Evolutionary conservation across 768 basidiomycete species (phyloP).

Genomic region (Phanerochaete carnosa): DNA sequence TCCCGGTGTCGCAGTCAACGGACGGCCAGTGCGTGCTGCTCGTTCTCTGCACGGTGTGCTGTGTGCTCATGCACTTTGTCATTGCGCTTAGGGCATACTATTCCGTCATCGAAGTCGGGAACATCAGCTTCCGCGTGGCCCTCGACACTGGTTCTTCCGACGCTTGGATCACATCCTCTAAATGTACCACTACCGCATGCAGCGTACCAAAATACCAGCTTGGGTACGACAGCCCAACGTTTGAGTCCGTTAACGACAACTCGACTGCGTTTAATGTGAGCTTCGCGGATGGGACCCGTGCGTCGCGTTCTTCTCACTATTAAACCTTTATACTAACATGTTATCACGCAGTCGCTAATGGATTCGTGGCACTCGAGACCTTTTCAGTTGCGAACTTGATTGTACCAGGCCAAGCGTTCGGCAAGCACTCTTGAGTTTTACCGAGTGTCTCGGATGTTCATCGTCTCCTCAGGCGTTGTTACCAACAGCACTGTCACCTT

Average conservation of each 20-base stretch:
- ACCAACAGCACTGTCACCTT: slow-evolving; percentile 62
- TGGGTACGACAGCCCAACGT: slow-evolving; percentile 62
- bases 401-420: slow-evolving; percentile 60
- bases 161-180: slow-evolving; percentile 68
- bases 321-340: not conserved
- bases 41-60: not conserved
- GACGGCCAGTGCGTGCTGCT: slow-evolving; percentile 11
- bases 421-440: slow-evolving; percentile 34
- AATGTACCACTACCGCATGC: slow-evolving; percentile 55
- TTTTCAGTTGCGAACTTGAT: slow-evolving; percentile 60
- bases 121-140: slow-evolving; percentile 62
- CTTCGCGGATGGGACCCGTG: slow-evolving; percentile 71
- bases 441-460: not conserved
- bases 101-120: slow-evolving; percentile 54
- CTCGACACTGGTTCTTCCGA: slow-evolving; percentile 76
- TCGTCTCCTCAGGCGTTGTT: slow-evolving; percentile 45
- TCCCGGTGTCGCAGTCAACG: slow-evolving; percentile 6
- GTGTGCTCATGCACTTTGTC: not conserved
- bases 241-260: slow-evolving; percentile 58
- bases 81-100: slow-evolving; percentile 58
- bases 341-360: slow-evolving; percentile 48
- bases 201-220: slow-evolving; percentile 71
- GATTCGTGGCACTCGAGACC: slow-evolving; percentile 69
- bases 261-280: slow-evolving; percentile 52
- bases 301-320: slow-evolving; percentile 23